A percentile compares a stretch with the other conserved stretches of the same genome.
Evolutionary conservation across 1,284 basidiomycete species (phyloP).

Genomic region (Heliocybe sulcata): DNA sequence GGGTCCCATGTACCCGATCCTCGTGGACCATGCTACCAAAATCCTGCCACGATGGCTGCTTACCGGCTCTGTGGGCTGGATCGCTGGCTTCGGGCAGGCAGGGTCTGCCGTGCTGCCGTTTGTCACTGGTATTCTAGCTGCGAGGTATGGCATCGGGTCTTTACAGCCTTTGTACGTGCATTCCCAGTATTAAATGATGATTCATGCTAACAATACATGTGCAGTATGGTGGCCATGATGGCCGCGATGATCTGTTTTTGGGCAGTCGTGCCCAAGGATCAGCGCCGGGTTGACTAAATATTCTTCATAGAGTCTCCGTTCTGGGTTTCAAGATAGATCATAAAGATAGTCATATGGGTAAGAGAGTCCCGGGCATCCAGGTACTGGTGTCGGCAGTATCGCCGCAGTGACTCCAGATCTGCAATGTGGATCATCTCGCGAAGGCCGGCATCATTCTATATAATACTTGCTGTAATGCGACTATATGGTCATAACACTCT

Average conservation of each 20-base stretch:
- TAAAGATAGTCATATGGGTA: too few species aligned
- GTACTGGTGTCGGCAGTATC: too few species aligned
- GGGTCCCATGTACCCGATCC: constrained; percentile 12
- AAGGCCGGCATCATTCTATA: too few species aligned
- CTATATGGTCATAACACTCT: too few species aligned
- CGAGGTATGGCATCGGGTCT: constrained; percentile 45
- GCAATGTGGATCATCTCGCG: too few species aligned
- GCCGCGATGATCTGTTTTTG: constrained; percentile 32
- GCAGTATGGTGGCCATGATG: constrained; percentile 39
- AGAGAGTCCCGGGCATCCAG: too few species aligned
- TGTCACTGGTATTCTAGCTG: constrained; percentile 48
- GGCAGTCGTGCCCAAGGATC: constrained; percentile 29
- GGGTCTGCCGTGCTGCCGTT: constrained; percentile 65
- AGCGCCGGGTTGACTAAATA: neutral
- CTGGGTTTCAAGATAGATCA: neutral
- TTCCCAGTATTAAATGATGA: neutral
- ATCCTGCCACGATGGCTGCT: constrained; percentile 58
- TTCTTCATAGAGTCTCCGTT: neutral
- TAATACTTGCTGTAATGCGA: too few species aligned
- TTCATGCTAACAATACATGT: neutral
- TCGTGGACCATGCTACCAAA: constrained; percentile 50
- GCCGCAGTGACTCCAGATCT: too few species aligned
- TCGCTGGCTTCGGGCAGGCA: constrained; percentile 57
- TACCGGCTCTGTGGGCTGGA: constrained; percentile 62
- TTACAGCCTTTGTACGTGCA: constrained; percentile 50